Evolutionary conservation across 768 basidiomycete species (phyloP).

Genomic region (Austroboletus eburneus): DNA sequence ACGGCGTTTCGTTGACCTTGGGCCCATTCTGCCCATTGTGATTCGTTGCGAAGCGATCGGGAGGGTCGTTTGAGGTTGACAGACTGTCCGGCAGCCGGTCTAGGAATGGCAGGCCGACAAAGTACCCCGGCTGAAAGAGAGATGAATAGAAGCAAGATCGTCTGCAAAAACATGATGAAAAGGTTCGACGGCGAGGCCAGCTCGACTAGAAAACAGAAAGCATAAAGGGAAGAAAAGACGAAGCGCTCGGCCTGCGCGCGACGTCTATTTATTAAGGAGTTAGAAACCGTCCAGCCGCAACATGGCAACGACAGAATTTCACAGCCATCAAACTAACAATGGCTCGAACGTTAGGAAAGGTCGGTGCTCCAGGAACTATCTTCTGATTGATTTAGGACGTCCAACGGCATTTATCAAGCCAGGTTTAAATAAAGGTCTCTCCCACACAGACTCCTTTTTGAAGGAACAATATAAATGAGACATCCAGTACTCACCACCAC

Average conservation of each 20-base stretch:
- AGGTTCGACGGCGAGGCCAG: background rate
- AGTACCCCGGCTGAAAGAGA: slow-evolving; percentile 10
- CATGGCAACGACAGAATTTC: background rate
- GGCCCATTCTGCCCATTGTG: slow-evolving; percentile 36
- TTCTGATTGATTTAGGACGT: too few species aligned
- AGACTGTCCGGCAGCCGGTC: slow-evolving; percentile 17
- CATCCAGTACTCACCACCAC: too few species aligned
- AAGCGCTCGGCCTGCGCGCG: background rate
- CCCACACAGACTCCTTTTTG: too few species aligned
- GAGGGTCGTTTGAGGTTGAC: slow-evolving; percentile 17
- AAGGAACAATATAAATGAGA: too few species aligned
- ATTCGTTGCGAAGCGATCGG: slow-evolving; percentile 10
- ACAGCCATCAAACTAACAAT: too few species aligned
- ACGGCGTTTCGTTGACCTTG: slow-evolving; percentile 41
- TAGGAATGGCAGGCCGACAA: slow-evolving; percentile 1
- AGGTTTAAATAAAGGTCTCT: too few species aligned
- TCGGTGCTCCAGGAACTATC: too few species aligned
- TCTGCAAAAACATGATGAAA: slow-evolving; percentile 7
- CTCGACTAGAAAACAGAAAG: slow-evolving; percentile 8
- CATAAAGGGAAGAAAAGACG: slow-evolving; percentile 6
- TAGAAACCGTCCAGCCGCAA: background rate
- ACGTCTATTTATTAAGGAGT: slow-evolving; percentile 5
- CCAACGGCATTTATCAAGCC: too few species aligned
- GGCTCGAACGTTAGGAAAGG: too few species aligned
- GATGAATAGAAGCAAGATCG: slow-evolving; percentile 8